Evolutionary conservation across 805 yeast species (phyloP).

Genomic region (Hanseniaspora vineae): DNA sequence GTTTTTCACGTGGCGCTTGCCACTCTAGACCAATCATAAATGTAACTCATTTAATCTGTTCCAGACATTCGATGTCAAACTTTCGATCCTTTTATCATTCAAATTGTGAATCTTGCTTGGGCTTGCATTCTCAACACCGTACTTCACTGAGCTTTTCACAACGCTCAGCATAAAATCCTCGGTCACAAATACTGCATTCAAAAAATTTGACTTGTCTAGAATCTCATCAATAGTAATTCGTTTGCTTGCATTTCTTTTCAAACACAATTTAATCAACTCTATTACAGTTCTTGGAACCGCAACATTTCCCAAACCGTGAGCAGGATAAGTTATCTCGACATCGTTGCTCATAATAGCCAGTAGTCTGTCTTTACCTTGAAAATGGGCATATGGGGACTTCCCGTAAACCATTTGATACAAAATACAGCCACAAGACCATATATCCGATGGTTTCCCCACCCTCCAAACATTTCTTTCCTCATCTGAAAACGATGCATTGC

Average conservation of each 20-base stretch:
- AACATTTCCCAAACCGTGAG: constrained; percentile 44
- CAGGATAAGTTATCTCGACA: constrained; percentile 55
- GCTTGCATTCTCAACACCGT: constrained; percentile 38
- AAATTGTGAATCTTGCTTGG: constrained; percentile 22
- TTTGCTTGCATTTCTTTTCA: constrained; percentile 53
- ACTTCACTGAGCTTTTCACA: constrained; percentile 63
- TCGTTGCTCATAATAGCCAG: constrained; percentile 81
- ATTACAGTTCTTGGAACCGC: constrained; percentile 58
- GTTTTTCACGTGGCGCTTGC: too few relatives aligned
- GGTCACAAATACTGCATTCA: constrained; percentile 64
- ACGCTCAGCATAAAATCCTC: constrained; percentile 53
- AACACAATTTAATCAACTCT: constrained; percentile 59
- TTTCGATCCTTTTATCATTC: constrained; percentile 31
- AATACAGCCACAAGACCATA: constrained; percentile 97
- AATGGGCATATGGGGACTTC: constrained; percentile 75
- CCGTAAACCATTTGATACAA: constrained; percentile 93
- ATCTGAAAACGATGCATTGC: constrained; percentile 3
- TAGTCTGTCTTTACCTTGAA: constrained; percentile 62
- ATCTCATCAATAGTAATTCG: constrained; percentile 56
- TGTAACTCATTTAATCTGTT: constrained; percentile 26
- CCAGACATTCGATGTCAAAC: constrained; percentile 47
- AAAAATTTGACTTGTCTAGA: constrained; percentile 42
- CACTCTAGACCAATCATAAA: constrained; percentile 6
- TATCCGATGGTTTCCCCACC: constrained; percentile 90
- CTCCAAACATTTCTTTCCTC: constrained; percentile 33